Evolutionary conservation across 2,329 filamentous ascomycete genomes (phyloP).

Genomic region (Fusarium bulbicola): DNA sequence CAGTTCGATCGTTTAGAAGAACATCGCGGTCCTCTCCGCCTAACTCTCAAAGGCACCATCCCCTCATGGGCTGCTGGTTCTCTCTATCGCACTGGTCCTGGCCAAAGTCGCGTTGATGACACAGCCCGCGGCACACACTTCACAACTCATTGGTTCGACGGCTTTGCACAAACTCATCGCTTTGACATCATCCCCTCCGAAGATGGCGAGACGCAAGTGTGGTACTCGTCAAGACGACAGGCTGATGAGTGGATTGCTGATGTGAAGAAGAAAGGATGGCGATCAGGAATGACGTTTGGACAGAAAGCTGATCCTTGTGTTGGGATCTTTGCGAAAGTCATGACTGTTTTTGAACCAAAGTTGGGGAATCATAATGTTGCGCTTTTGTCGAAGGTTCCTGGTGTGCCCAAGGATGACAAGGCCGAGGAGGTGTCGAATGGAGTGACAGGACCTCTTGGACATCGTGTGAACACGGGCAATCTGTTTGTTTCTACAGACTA

Average conservation of each 20-base stretch:
- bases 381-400: slow-evolving; percentile 68
- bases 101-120: slow-evolving; percentile 67
- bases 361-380: slow-evolving; percentile 69
- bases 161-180: slow-evolving; percentile 74
- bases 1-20: slow-evolving; percentile 76
- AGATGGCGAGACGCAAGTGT: slow-evolving; percentile 53
- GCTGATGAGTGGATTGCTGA: slow-evolving; percentile 69
- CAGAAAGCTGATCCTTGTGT: slow-evolving; percentile 79
- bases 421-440: background rate
- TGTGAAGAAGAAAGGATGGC: slow-evolving; percentile 67
- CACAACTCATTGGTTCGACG: slow-evolving; percentile 84
- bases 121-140: slow-evolving; percentile 67
- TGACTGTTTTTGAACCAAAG: slow-evolving; percentile 63
- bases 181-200: slow-evolving; percentile 70
- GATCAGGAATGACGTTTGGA: slow-evolving; percentile 70
- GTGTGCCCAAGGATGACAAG: slow-evolving; percentile 48
- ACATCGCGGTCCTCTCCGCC: slow-evolving; percentile 69
- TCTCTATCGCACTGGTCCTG: slow-evolving; percentile 79
- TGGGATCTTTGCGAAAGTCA: slow-evolving; percentile 75
- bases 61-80: slow-evolving; percentile 76
- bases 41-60: slow-evolving; percentile 71
- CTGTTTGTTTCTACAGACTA: slow-evolving; percentile 68
- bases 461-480: slow-evolving; percentile 52
- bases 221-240: slow-evolving; percentile 77
- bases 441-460: slow-evolving; percentile 39